Conservation (phyloP, 148 eudicot genomes). For the Vaccinium myrtillus region DNA sequence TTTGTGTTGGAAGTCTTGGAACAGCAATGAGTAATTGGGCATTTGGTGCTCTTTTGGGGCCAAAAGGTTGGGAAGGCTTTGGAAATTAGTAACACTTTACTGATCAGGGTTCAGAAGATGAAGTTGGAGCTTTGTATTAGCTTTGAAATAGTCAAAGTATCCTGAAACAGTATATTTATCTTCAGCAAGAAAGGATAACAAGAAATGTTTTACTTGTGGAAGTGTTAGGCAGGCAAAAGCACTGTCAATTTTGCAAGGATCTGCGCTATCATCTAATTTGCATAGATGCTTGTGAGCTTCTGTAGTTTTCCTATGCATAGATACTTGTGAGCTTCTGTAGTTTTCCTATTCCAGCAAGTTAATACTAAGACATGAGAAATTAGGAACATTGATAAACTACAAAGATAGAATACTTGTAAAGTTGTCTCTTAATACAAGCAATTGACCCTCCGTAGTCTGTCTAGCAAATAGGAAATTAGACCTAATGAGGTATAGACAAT, state of each 20-base stretch:
- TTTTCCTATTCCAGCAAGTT: neutral
- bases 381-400: neutral
- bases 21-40: neutral
- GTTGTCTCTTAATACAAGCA: neutral
- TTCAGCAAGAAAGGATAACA: neutral
- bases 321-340: neutral
- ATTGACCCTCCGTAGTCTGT: neutral
- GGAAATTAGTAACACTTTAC: neutral
- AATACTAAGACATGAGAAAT: neutral
- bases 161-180: neutral
- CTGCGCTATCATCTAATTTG: neutral
- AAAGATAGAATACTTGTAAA: neutral
- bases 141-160: neutral
- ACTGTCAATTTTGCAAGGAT: neutral
- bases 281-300: neutral
- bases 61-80: neutral
- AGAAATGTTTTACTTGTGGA: neutral
- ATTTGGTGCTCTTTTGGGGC: neutral
- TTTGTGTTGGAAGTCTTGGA: neutral
- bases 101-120: neutral
- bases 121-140: neutral
- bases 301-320: neutral
- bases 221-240: neutral
- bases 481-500: neutral
- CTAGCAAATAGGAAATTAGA: neutral